Evolutionary conservation across 495 filamentous ascomycete genomes (phyloP), one percentile per base, ranked within the genome.

Genomic region (Beverwykella pulmonaria): DNA sequence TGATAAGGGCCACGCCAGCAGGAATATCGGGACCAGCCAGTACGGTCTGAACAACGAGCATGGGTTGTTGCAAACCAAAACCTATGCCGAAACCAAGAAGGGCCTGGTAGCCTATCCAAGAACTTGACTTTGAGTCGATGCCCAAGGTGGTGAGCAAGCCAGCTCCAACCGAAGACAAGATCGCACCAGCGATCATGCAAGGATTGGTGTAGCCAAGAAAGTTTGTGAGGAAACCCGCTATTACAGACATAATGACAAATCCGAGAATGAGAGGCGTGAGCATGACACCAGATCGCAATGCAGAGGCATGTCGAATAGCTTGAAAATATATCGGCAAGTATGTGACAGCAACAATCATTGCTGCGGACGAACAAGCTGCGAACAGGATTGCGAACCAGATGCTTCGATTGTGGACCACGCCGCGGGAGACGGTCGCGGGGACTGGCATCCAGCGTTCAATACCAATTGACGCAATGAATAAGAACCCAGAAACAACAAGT

Each of bases 21-120:
- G 60, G 46, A 3, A 68, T 29, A 41, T 68, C 65, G n/a, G 26
- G 26, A 7, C 12, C 5, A n/a, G 25, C 6, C 2, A 68, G 36
- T 7, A 48, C 30, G 3, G 25, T 29, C 49, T 68, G 65, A 7
- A 34, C 44, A 25, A 30, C 52, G 9, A 62, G 3, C 4, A 10
- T 15, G 4, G 25, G 17, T 20, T 63, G 63, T 22, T 63, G 59
- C 4, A 62, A 7, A 2, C 59, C 63, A 14, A 67, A 14, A 17
- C 91, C 91, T 1, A 90, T 68, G 7, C 91, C 91, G 7, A 83
- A 76, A 49, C 91, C 91, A 53, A 83, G 82, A 2, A 93, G 56
- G 41, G 86, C 80, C 68, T 92, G 90, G 68, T 87, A 93, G 1
- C 91, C 90, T 63, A 93, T 89, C 92, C 92, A 96, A 26, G 74